Evolutionary conservation across 257 asterid genomes (phyloP).

Genomic region (Nemophila menziesii): DNA sequence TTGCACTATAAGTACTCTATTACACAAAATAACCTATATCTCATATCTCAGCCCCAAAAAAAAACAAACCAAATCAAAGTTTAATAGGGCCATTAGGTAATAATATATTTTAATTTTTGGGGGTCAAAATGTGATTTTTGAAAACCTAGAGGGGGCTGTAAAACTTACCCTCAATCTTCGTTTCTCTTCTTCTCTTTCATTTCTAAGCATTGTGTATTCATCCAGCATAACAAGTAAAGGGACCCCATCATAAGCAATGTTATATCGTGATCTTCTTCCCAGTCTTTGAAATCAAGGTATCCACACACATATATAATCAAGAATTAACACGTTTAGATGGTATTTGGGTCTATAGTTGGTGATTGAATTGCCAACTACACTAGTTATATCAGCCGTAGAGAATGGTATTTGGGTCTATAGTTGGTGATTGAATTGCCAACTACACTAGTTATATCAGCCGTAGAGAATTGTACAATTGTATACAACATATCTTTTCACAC

Average conservation of each 20-base stretch:
- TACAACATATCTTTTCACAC: background rate
- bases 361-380: too few relatives aligned
- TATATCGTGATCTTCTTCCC: slow-evolving; percentile 82
- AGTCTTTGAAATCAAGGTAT: slow-evolving; percentile 64
- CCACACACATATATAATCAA: slow-evolving; percentile 36
- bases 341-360: too few relatives aligned
- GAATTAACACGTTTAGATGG: too few relatives aligned
- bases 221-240: slow-evolving; percentile 97
- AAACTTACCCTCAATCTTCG: slow-evolving; percentile 79
- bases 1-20: too few relatives aligned
- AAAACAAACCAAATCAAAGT: too few relatives aligned
- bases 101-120: too few relatives aligned
- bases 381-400: slow-evolving; percentile 13
- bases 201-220: slow-evolving; percentile 90
- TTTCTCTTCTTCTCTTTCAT: slow-evolving; percentile 95
- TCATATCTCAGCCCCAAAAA: too few relatives aligned
- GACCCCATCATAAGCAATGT: slow-evolving; percentile 82
- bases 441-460: slow-evolving; percentile 19
- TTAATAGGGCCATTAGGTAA: too few relatives aligned
- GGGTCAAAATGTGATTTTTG: too few relatives aligned
- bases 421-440: too few relatives aligned
- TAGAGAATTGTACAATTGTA: slow-evolving; percentile 2
- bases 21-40: too few relatives aligned
- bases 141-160: background rate
- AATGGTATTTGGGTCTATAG: too few relatives aligned